Base-by-base conservation (phyloP, 1,284 basidiomycete species). In the Tilletia horrida region DNA sequence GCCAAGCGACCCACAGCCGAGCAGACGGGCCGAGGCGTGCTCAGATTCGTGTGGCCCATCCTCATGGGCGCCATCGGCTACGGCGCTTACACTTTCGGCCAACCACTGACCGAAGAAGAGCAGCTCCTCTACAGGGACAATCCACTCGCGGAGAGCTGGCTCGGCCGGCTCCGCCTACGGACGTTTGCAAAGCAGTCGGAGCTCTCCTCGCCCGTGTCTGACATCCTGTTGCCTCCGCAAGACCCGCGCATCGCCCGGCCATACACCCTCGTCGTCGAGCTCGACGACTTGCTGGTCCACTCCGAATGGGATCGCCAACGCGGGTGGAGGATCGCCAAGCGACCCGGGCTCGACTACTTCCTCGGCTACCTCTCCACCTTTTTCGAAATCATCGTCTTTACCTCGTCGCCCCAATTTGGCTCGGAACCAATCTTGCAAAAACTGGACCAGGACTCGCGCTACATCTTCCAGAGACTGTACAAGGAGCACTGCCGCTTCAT, bases 311-410 rank as follows among this genome's bases (percentile, higher is more conserved):
- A 69, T 7, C 72, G 83, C 21, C 80, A 83, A 45, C 77, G 83
- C 61, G 84, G 84, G 8, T 84, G 84, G 84, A 75, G 83, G 14
- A 84, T 83, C 2, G 84, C 84, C 1, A 84, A 84, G 71, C 88
- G 96, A 64, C 95, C 95, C 1, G 96, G 96, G 2, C 90, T 95
- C 9, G 96, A 98, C 82, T 97, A 97, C 83, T 98, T 97, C 87
- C 85, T 98, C 63, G 93, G 88, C 42, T 97, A 98, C 83, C 86
- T 98, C 52, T 93, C 92, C 0, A 94, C 97, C 79, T 97, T 97
- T 84, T 98, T 93, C 83, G 95, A 98, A 85, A 89, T 98, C 70
- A 94, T 98, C 25, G 85, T 98, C 66, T 99, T 97, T 85, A 97
- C 94, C 14, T 87, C 89, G 9, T 93, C 97, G 84, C 88, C 92